These are phyloP conservation scores for Narthecium ossifragum DNA, from an alignment of 106 monocot species.

Conservation along the genomic window DNA sequence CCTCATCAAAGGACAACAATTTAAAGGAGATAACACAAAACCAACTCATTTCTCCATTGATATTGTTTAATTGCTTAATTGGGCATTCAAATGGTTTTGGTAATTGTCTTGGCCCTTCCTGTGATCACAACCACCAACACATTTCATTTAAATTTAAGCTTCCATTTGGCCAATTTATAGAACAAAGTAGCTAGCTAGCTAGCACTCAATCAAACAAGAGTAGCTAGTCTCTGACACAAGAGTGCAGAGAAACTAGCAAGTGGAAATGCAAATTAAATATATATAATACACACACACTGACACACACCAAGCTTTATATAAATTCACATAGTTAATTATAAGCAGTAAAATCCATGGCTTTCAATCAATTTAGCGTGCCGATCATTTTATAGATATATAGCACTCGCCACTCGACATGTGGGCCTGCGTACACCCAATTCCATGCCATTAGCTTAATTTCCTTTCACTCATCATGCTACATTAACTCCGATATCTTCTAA, in stretches of 20 bases:
- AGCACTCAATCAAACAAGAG: background rate
- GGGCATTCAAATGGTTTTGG: background rate
- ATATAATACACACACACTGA: no score
- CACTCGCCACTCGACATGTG: background rate
- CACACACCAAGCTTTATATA: no score
- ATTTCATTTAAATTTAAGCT: background rate
- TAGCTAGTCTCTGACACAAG: no score
- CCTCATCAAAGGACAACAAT: background rate
- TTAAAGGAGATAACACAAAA: background rate
- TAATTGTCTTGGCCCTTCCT: background rate
- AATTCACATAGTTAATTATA: no score
- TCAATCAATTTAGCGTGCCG: background rate
- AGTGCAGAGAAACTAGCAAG: no score
- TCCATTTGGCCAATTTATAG: background rate
- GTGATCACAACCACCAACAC: background rate
- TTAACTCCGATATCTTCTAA: no score
- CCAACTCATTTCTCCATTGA: conserved; percentile 17
- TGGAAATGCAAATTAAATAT: no score
- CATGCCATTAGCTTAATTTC: no score
- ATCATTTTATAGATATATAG: no score
- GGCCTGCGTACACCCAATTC: background rate
- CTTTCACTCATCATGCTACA: no score
- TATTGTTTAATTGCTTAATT: conserved; percentile 2
- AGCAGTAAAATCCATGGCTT: background rate
- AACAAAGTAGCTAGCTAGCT: background rate